A percentile compares a stretch with the other conserved stretches of the same genome.
phyloP scores from a whole-genome alignment of 2,329 filamentous ascomycete species.

The Penicillium sp. region DNA sequence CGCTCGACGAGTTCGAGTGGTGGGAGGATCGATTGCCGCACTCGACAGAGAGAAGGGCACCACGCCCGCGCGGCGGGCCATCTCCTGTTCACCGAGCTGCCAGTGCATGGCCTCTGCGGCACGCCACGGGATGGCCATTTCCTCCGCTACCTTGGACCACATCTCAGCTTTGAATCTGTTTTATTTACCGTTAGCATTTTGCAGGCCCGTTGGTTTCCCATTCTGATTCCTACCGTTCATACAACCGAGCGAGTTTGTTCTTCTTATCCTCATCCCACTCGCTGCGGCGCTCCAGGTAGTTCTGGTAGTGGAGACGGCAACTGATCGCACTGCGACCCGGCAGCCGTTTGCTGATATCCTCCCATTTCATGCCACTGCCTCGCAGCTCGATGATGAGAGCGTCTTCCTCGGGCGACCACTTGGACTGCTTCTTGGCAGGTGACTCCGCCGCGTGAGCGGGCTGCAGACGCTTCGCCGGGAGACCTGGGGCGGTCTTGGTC shows the following conservation, averaged over 20 bases:
- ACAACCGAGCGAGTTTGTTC: constrained; percentile 90
- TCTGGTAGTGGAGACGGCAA: constrained; percentile 92
- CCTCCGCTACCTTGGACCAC: constrained; percentile 94
- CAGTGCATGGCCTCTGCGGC: constrained; percentile 98
- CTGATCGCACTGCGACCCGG: constrained; percentile 91
- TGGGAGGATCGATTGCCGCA: constrained; percentile 52
- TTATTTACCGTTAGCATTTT: constrained; percentile 10
- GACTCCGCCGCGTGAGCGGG: constrained; percentile 54
- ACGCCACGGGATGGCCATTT: constrained; percentile 93
- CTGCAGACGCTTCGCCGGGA: constrained; percentile 43
- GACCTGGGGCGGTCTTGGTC: constrained; percentile 30
- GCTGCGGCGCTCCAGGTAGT: constrained; percentile 87
- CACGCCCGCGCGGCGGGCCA: constrained; percentile 87
- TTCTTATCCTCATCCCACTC: constrained; percentile 98
- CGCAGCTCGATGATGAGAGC: constrained; percentile 89
- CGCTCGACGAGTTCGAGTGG: constrained; percentile 36
- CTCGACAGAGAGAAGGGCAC: constrained; percentile 74
- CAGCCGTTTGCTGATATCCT: constrained; percentile 89
- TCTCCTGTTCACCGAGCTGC: constrained; percentile 89
- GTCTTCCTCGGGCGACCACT: constrained; percentile 94
- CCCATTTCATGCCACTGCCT: constrained; percentile 95
- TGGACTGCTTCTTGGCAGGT: constrained; percentile 90
- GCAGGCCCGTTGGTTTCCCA: not conserved
- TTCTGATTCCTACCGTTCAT: constrained; percentile 70
- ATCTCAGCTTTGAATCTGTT: constrained; percentile 92